Percentiles rank a stretch among this genome's conserved stretches.
Conservation (phyloP, 148 eudicot genomes). For the Rhododendron williamsianum region DNA sequence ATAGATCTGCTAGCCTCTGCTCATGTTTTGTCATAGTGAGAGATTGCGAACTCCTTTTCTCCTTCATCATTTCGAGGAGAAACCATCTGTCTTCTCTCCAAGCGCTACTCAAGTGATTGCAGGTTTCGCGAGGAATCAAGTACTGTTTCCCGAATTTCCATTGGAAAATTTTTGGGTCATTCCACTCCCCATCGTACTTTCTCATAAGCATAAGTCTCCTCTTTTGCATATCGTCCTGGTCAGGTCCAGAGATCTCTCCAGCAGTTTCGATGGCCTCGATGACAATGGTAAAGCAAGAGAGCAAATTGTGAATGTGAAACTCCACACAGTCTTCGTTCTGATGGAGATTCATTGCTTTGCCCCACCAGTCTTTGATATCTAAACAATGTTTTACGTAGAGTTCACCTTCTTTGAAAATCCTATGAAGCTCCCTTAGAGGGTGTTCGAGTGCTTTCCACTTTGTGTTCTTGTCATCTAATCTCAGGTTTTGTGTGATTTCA, state of each 20-base stretch:
- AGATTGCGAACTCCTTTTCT: conserved; percentile 21
- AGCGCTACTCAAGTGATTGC: conserved; percentile 19
- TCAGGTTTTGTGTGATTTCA: conserved; percentile 50
- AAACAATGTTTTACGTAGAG: conserved; percentile 40
- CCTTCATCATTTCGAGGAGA: conserved; percentile 41
- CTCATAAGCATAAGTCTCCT: conserved; percentile 34
- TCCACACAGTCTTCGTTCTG: conserved; percentile 46
- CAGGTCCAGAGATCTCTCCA: conserved; percentile 49
- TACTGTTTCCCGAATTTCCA: conserved; percentile 61
- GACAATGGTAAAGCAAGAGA: conserved; percentile 41
- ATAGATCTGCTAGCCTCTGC: conserved; percentile 35
- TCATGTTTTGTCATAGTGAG: conserved; percentile 31
- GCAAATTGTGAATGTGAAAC: conserved; percentile 49
- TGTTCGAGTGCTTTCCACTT: conserved; percentile 64
- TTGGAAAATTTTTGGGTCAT: conserved; percentile 50
- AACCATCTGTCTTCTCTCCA: conserved; percentile 55
- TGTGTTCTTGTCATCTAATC: conserved; percentile 47
- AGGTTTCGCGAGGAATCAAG: conserved; percentile 47
- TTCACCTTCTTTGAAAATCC: conserved; percentile 63
- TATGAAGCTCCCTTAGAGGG: conserved; percentile 51
- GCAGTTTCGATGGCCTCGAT: conserved; percentile 60
- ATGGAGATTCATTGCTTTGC: conserved; percentile 38
- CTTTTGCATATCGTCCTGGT: conserved; percentile 64
- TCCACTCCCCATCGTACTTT: conserved; percentile 54
- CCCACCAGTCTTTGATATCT: conserved; percentile 57